phyloP scores from a whole-genome alignment of 371 early-diverging fungal genomes.

The Mortierella sp. region DNA sequence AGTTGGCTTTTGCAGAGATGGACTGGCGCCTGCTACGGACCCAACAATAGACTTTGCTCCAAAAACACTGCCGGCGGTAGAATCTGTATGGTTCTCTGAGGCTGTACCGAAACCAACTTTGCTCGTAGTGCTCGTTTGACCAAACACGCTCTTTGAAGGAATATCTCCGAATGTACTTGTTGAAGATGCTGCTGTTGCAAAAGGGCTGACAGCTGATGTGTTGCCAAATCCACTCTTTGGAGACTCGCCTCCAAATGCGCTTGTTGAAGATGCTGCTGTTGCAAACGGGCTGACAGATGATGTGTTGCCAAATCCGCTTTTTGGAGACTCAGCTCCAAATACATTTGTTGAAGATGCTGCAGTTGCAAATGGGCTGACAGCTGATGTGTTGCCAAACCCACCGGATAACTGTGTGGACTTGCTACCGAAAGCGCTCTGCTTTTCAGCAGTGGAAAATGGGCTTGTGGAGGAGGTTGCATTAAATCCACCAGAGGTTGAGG shows the following conservation, averaged over 20 bases:
- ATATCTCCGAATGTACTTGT: conserved; percentile 19
- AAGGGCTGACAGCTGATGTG: conserved; percentile 19
- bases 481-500: conserved; percentile 19
- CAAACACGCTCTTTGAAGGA: conserved; percentile 27
- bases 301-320: conserved; percentile 15
- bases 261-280: conserved; percentile 14
- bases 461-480: conserved; percentile 27
- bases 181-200: conserved; percentile 16
- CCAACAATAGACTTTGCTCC: conserved; percentile 44
- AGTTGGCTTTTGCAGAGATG: conserved; percentile 11
- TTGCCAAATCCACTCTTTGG: conserved; percentile 11
- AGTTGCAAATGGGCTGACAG: conserved; percentile 22
- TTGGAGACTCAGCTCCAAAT: conserved; percentile 23
- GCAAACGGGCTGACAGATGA: conserved; percentile 29
- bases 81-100: conserved; percentile 16
- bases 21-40: conserved; percentile 18
- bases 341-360: conserved; percentile 19
- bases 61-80: conserved; percentile 46
- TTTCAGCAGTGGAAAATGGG: conserved; percentile 37
- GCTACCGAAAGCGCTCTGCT: conserved; percentile 30
- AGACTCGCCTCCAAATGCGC: conserved; percentile 25
- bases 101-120: conserved; percentile 6
- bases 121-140: conserved; percentile 16
- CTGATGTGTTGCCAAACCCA: conserved; percentile 18
- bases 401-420: conserved; percentile 26